Evolutionary conservation across 306 rosid genomes (phyloP).

Genomic region (Boehmeria nivea): DNA sequence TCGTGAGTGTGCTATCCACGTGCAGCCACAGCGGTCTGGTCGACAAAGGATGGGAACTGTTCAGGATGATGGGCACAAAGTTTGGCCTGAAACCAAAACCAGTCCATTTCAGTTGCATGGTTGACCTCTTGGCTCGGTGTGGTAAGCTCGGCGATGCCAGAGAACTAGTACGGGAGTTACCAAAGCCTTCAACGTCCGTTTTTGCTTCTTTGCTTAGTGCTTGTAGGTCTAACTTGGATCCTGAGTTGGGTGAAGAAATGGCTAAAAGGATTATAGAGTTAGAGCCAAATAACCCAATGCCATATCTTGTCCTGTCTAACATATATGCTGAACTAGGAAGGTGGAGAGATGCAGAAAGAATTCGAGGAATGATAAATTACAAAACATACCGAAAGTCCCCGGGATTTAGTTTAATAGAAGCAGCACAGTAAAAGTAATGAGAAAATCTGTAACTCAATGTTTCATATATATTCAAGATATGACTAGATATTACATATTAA

Average conservation of each 20-base stretch:
- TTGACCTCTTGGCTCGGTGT: conserved; percentile 66
- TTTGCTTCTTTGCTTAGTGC: conserved; percentile 74
- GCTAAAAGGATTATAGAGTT: conserved; percentile 46
- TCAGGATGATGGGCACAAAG: conserved; percentile 48
- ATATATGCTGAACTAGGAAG: conserved; percentile 62
- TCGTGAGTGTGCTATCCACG: conserved; percentile 53
- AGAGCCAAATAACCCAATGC: conserved; percentile 59
- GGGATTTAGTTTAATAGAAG: conserved; percentile 56
- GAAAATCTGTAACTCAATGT: conserved; percentile 17
- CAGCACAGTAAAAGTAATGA: conserved; percentile 29
- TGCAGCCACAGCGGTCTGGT: conserved; percentile 71
- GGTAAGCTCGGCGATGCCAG: conserved; percentile 53
- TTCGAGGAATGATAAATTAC: conserved; percentile 41
- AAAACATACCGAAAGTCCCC: conserved; percentile 48
- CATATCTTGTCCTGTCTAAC: conserved; percentile 54
- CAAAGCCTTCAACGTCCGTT: conserved; percentile 51
- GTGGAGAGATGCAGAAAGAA: conserved; percentile 71
- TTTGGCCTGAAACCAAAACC: conserved; percentile 51
- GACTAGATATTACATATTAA: too few species aligned
- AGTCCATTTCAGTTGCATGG: conserved; percentile 54
- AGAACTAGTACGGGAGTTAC: conserved; percentile 37
- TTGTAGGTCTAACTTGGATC: conserved; percentile 40
- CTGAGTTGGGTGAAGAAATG: conserved; percentile 56
- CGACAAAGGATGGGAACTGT: conserved; percentile 49
- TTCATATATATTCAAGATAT: too few species aligned